Base-by-base conservation (phyloP, 352 stramenopile genomes). In the Pythium chondricola region DNA sequence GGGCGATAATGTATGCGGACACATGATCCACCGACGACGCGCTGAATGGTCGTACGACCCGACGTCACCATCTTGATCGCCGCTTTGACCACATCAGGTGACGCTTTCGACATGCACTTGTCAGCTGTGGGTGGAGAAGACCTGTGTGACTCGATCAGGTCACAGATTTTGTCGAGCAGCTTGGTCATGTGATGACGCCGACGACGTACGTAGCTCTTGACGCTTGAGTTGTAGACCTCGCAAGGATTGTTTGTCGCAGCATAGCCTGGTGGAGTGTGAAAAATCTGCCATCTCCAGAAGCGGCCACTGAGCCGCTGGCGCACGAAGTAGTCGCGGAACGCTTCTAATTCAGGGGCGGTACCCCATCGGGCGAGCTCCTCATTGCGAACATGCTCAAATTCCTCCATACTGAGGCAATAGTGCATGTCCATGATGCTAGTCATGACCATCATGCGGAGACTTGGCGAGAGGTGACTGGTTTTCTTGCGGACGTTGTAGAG, bases 261-360 rank as follows among this genome's bases (percentile, higher is more conserved):
- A 22, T 43, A 61, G 10, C 45, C 31, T 7, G 17, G 18, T 13
- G 45, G 53, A 4, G 45, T 36, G 25, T 61, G 52, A 20, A 56
- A 61, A 17, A 55, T 38, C 22, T 61, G 53, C 53, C 53, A 61
- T 16, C 44, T 48, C 44, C 43, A 60, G 24, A 60, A 60, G 4
- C 22, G 27, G 0, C 40, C 31, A 1, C 5, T 2, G 13, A 60
- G 37, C 52, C 43, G 49, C n/a, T 50, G 22, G 24, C 20, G 10
- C 5, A 17, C n/a, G 30, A 60, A 60, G 18, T 60, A 54, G 2
- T 48, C 20, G 2, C 2, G 0, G 18, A 60, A 60, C 4, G 3
- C 38, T 0, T 8, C 20, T 6, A 49, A 27, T 14, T 46, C 33
- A 14, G 5, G 16, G 2, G 27, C 18, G 4, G 27, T 24, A 21